Evolutionary conservation across 2,329 filamentous ascomycete genomes (phyloP), one percentile per base, ranked within the genome.

Genomic region (Pestalotiopsis fici): DNA sequence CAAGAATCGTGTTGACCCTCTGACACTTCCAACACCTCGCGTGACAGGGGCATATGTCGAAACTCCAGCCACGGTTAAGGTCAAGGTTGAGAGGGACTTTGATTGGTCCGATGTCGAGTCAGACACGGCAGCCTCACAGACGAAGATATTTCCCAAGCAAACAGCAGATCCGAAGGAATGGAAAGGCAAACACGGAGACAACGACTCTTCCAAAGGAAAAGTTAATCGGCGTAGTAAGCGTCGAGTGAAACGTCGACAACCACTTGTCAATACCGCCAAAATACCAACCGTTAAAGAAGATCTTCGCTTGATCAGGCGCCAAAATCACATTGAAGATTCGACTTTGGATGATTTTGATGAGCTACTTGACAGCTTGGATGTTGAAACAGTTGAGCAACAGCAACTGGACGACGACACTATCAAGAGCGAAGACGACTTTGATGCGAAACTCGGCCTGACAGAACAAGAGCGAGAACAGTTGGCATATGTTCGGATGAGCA

Each of bases 311-410:
- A 84, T 90, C 59, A 82, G 87, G 69, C 81, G 81, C 18, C 78
- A 77, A 57, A 83, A 88, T 71, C 82, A 88, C 65, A 83, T 88
- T 28, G 87, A 89, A 21, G 87, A 89, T 71, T 87, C 86, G 1
- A 89, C 87, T 0, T 75, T 88, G n/a, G 87, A 89, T 60, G 85
- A 89, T 68, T 78, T 89, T 35, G 86, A 86, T 66, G 83, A 85
- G 31, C 77, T 88, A 50, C 73, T 88, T 28, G 74, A 76, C 35
- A 79, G 78, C n/a, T 78, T 77, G 63, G 79, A 78, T 66, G 69
- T 75, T 54, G 71, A 76, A 43, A 72, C 74, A 27, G 69, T 73
- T 27, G 74, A 76, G 59, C 70, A 74, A 3, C 69, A 77, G 65
- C 65, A 74, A 59, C 72, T 76, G 60, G 71, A 76, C 13, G 71